Evolutionary conservation across 495 filamentous ascomycete genomes (phyloP), one percentile per base, ranked within the genome.

Genomic region (Annulohypoxylon bovei): DNA sequence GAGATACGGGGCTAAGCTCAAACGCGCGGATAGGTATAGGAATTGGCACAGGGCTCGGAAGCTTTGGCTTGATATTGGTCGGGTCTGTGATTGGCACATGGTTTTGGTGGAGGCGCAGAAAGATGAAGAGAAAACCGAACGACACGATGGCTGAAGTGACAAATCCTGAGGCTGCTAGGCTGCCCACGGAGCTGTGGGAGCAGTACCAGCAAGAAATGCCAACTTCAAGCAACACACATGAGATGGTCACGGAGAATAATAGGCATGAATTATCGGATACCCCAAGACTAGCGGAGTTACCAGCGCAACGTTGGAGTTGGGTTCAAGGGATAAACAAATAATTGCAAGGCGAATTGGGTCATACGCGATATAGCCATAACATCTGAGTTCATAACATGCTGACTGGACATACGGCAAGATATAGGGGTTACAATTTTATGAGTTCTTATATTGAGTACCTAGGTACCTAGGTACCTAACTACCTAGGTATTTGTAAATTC

Each of bases 221-320:
- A 14, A 56, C 65, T n/a, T 20, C 40, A n/a, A 49, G 39, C 4
- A 68, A 62, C 20, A 47, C 47, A 4, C 40, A 62, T 3, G 49
- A 68, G 32, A 32, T 68, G 57, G 30, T 20, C 7, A 62, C 57
- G 27, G 28, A 39, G 4, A 25, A 25, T 35, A 65, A 37, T 56
- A 56, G 8, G 11, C 62, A 56, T 47, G 62, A 37, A 9, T 16
- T 44, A n/a, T 9, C 25, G 3, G 60, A 16, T 20, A 25, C 11
- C 18, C 20, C 33, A 7, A 39, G 47, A 14, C 30, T 49, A 22
- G 33, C 12, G 4, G 47, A 63, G 23, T 11, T 64, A 6, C 50
- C 37, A 7, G n/a, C 35, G 3, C 23, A 54, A 12, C 12, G 22
- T 0, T 54, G 58, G 28, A 47, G 28, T 14, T 35, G 40, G 6